Conservation (phyloP, 140 eudicot species). For the Ambrosia hybrid region DNA sequence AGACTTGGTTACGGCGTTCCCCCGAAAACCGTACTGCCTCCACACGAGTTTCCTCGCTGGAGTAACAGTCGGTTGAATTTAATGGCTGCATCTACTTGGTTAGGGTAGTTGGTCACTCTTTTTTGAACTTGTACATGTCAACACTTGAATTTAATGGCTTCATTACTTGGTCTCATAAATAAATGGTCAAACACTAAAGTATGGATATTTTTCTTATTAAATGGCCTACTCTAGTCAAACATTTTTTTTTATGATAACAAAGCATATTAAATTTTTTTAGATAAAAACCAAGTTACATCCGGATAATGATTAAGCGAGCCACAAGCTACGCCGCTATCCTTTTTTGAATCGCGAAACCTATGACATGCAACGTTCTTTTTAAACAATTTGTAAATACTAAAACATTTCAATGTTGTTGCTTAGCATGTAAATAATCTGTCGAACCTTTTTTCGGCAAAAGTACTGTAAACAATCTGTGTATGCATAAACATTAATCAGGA, state of each 20-base stretch:
- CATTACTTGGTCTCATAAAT: slow-evolving; percentile 13
- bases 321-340: too few species aligned
- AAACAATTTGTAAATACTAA: not conserved
- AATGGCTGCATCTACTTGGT: too few species aligned
- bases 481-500: not conserved
- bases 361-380: not conserved
- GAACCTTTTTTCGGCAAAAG: not conserved
- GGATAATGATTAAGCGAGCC: too few species aligned
- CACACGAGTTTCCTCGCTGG: too few species aligned
- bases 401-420: not conserved
- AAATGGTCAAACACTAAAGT: not conserved
- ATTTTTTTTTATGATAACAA: too few species aligned
- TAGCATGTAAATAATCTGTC: slow-evolving; percentile 3
- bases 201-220: too few species aligned
- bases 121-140: slow-evolving; percentile 20
- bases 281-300: too few species aligned
- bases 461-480: not conserved
- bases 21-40: too few species aligned
- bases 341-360: not conserved
- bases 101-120: not conserved
- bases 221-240: slow-evolving; percentile 23
- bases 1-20: too few species aligned
- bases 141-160: slow-evolving; percentile 4
- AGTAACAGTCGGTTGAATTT: too few species aligned
- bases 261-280: too few species aligned